Evolutionary conservation across 805 yeast species (phyloP), one percentile per base, ranked within the genome.

Genomic region (Wickerhamomyces ciferrii): DNA sequence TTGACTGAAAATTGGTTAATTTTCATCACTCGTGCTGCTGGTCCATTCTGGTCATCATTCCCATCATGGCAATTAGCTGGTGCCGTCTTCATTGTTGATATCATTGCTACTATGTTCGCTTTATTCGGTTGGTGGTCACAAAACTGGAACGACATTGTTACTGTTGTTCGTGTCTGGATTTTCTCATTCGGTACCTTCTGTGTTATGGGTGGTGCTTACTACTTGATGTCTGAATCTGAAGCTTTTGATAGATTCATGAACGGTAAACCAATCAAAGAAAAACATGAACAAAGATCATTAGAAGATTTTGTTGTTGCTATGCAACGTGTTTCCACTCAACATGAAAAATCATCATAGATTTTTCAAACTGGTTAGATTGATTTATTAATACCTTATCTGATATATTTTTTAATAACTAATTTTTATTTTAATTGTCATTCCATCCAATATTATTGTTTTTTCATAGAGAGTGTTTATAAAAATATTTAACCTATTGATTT

Each of bases 181-280:
- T 89, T 87, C 88, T 89, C 97, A 53, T 85, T 90, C 77, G 97
- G 97, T 81, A 84, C 87, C 73, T 90, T 90, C 92, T 90, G 96
- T 79, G 81, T 84, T 72, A 72, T 89, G 78, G 96, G 96, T 71
- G 97, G 96, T 80, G 87, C 92, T 65, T 90, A 90, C 87, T 91
- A 86, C 84, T 68, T 87, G 70, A 87, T 90, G 96, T 80, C 92
- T 54, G 81, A 74, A 62, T 85, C 92, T 51, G 83, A 80, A 64
- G 78, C 81, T 52, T 86, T 86, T 66, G 95, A 86, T 75, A 79
- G 83, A 76, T 70, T 84, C 69, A 84, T 87, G 83, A 86, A 86
- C 78, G 90, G 94, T 75, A 81, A 78, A 74, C 76, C 83, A 68
- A 57, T 68, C 57, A 77, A 79, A 74, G 78, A 78, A 65, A 66